Conservation (phyloP, 257 asterid genomes). For the Scutellaria minor region DNA sequence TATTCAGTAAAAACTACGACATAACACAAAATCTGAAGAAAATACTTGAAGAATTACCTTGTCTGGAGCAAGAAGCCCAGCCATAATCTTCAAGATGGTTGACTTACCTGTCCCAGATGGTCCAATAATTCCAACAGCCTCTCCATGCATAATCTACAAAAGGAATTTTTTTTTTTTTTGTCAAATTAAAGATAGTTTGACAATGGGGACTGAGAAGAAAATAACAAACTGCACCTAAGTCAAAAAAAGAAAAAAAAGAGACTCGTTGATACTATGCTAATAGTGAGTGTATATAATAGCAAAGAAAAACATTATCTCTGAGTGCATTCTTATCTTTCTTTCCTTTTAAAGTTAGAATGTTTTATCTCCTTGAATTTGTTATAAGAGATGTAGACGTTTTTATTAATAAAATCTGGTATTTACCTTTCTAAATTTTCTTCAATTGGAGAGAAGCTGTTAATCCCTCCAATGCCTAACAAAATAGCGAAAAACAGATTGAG, state of each 20-base stretch:
- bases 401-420: conserved; percentile 9
- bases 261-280: background rate
- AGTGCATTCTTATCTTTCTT: background rate
- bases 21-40: background rate
- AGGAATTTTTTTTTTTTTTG: conserved; percentile 13
- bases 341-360: background rate
- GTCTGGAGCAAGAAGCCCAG: conserved; percentile 99
- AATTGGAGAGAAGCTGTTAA: conserved; percentile 11
- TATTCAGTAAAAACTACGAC: conserved; percentile 19
- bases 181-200: conserved; percentile 25
- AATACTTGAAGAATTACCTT: conserved; percentile 55
- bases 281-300: background rate
- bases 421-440: background rate
- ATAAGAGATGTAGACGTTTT: background rate
- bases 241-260: background rate
- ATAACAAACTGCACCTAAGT: background rate
- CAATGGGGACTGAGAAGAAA: background rate
- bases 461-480: background rate
- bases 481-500: background rate
- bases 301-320: conserved; percentile 2
- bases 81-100: conserved; percentile 92
- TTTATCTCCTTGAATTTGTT: background rate
- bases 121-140: conserved; percentile 99
- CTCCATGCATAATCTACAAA: conserved; percentile 95
- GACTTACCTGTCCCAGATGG: conserved; percentile 99